phyloP scores from a whole-genome alignment of 2,329 filamentous ascomycete genomes.

The Onygena corvina region DNA sequence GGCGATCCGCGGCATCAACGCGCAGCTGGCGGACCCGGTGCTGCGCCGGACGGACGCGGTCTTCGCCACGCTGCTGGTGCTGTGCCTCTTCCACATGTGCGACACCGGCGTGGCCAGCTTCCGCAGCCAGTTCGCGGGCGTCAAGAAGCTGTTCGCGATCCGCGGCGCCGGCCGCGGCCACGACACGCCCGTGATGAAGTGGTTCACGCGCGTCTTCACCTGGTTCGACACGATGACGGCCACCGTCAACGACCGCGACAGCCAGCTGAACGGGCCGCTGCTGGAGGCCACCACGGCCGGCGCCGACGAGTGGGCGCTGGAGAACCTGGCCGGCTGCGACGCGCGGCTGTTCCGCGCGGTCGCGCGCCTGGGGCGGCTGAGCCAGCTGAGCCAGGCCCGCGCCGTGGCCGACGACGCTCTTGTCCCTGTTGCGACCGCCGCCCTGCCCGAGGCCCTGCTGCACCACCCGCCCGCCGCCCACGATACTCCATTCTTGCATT shows the following conservation, averaged over 20 bases:
- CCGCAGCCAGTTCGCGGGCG: constrained; percentile 82
- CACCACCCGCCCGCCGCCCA: constrained; percentile 16
- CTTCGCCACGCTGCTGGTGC: constrained; percentile 70
- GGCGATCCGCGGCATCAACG: constrained; percentile 71
- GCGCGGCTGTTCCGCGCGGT: constrained; percentile 76
- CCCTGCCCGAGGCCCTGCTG: constrained; percentile 27
- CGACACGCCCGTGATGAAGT: constrained; percentile 55
- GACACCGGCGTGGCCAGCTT: constrained; percentile 90
- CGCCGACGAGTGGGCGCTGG: constrained; percentile 58
- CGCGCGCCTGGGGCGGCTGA: constrained; percentile 69
- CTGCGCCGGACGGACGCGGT: constrained; percentile 75
- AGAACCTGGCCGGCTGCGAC: constrained; percentile 82
- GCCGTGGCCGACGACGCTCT: constrained; percentile 24
- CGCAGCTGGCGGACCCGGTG: constrained; percentile 63
- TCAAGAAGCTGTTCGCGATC: constrained; percentile 77
- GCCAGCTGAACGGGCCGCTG: constrained; percentile 56
- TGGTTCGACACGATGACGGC: constrained; percentile 91
- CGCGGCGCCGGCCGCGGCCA: constrained; percentile 50
- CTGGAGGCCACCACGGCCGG: constrained; percentile 53
- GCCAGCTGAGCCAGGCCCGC: constrained; percentile 63
- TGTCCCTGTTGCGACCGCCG: constrained; percentile 19
- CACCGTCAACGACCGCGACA: constrained; percentile 81
- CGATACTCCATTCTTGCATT: neutral
- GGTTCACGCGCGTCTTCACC: constrained; percentile 88
- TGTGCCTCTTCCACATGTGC: constrained; percentile 87